Evolutionary conservation across 2,329 filamentous ascomycete genomes (phyloP).

Genomic region (Exserohilum turcica): DNA sequence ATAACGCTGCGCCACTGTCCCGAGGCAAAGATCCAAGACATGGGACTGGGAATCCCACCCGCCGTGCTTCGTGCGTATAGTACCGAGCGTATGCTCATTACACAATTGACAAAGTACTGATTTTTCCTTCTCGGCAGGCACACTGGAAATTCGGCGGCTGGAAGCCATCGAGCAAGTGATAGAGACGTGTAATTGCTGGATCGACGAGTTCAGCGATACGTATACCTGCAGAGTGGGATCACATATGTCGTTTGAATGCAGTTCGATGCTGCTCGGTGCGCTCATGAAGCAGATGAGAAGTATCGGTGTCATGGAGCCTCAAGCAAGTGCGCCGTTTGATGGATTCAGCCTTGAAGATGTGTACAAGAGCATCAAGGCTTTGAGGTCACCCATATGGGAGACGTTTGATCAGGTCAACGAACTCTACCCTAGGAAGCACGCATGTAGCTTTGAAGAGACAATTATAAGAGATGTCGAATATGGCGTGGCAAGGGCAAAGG

Average conservation of each 20-base stretch:
- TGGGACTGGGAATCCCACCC: constrained; percentile 17
- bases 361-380: background rate
- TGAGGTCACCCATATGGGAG: constrained; percentile 6
- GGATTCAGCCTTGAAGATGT: constrained; percentile 12
- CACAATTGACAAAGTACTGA: background rate
- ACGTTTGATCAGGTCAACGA: background rate
- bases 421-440: background rate
- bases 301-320: constrained; percentile 5
- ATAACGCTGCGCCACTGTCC: constrained; percentile 2
- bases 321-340: constrained; percentile 14
- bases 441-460: background rate
- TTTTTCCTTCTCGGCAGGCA: background rate
- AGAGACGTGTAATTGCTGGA: background rate
- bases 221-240: background rate
- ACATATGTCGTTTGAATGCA: constrained; percentile 13
- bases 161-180: background rate
- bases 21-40: constrained; percentile 1
- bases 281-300: constrained; percentile 23
- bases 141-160: background rate
- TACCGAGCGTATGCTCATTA: background rate
- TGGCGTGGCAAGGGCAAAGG: background rate
- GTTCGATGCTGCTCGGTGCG: constrained; percentile 23
- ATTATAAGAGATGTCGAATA: background rate
- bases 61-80: constrained; percentile 7
- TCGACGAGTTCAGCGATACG: background rate